Base-by-base conservation (phyloP, 768 basidiomycete species). In the Chalciporus piperatus region DNA sequence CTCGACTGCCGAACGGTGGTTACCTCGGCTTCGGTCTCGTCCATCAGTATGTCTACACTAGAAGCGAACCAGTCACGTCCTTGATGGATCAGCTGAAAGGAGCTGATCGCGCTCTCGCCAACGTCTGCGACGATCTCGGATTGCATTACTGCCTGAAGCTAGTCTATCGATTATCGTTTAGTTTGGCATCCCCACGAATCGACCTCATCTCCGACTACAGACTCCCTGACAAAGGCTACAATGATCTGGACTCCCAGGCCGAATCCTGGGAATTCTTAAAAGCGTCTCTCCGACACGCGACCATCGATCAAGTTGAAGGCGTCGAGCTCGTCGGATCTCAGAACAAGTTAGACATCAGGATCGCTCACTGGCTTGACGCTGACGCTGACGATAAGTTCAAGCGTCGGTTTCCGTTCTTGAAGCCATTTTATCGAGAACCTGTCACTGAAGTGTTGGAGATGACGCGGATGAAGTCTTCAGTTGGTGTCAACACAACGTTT, bases 1-100 rank as follows among this genome's bases (percentile, higher is more conserved):
- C 35, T 1, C 67, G 72, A 41, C 57, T 73, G 11, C 68, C 69
- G 0, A 27, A 56, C 0, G 72, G 73, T 3, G 71, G 70, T 6
- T 57, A 61, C 13, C 51, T 77, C 11, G 72, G 67, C 2, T 72
- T 73, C 39, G 70, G 70, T 0, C 65, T 75, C 6, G 48, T 56
- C 3, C 65, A 74, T 50, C 54, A 62, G 23, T 76, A 77, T 44
- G 41, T 17, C 10, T 47, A 33, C 23, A 45, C 42, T 22, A 27
- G 43, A 13, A 39, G 17, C 3, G 54, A 50, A 28, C 51, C 35
- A 3, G 44, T 35, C 25, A 35, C 37, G 16, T 41, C 43, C 12
- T 45, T 41, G 4, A 9, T 54, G 9, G 42, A 44, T 17, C 27
- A 27, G 12, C 42, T 54, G 10, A 51, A 57, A 35, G 49, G 52